Base-by-base conservation (phyloP, 768 basidiomycete species). In the Cyclocybe aegerita region DNA sequence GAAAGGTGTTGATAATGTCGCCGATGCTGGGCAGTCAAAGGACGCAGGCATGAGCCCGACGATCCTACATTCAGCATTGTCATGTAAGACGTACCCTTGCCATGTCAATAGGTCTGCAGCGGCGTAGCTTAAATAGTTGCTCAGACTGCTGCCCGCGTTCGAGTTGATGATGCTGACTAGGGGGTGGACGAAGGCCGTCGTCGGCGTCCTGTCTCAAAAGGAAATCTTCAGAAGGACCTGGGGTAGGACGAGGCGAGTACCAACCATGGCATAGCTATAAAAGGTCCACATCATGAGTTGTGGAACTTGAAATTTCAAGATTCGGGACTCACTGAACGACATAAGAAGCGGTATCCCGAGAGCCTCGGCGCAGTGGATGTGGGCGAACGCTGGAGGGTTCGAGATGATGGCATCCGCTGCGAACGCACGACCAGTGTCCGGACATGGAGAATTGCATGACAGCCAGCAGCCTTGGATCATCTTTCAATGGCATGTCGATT, bases 321-420 rank as follows among this genome's bases (percentile, higher is more conserved):
- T 9, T 38, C 62, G 36, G 10, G 17, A 70, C 79, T 52, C 49
- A 83, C 81, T 84, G 61, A 85, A 84, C 42, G 74, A 77, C 55
- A 83, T 61, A 37, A 79, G 68, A 7, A 84, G 62, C 2, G 81
- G 82, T 17, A 84, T 70, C 1, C 83, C 83, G 4, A 85, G 62
- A 7, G 82, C 82, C 59, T 86, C 83, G 1, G 83, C 83, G 44
- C 83, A 79, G 52, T 85, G 83, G 3, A 84, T 64, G 65, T 85
- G 83, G 0, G 79, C 83, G 53, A 86, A 86, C 3, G 80, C 73
- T 0, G 85, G 85, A 12, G 85, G 85, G 60, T 86, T 86, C 30
- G 79, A 78, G 43, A 86, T 83, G 41, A 86, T 82, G 0, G 83
- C 82, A 56, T 86, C 83, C 1, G 79, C 81, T 1, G 73, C 78